Conservation (phyloP, 805 yeast species). For the Barnettozyma populi region DNA sequence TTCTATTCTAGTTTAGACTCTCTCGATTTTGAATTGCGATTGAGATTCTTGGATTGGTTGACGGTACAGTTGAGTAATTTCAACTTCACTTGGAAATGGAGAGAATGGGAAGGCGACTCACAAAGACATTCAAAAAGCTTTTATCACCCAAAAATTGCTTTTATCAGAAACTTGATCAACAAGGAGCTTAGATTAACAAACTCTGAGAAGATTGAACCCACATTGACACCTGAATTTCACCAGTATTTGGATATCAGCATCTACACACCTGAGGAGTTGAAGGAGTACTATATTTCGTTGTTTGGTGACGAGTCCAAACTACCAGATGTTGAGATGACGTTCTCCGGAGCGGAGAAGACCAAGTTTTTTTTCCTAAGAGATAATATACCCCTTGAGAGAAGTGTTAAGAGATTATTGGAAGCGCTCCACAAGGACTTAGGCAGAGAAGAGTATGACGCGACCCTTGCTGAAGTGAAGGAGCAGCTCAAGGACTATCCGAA, state of each 20-base stretch:
- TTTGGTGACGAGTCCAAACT: conserved; percentile 26
- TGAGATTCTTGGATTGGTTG: conserved; percentile 83
- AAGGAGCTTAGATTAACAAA: conserved; percentile 85
- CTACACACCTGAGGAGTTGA: conserved; percentile 29
- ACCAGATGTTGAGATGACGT: conserved; percentile 12
- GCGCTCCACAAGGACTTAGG: conserved; percentile 30
- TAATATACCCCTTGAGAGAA: conserved; percentile 31
- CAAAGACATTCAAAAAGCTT: conserved; percentile 35
- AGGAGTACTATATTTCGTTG: conserved; percentile 32
- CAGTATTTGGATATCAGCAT: conserved; percentile 41
- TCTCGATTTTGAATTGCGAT: conserved; percentile 71
- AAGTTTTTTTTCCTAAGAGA: conserved; percentile 35
- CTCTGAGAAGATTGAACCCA: conserved; percentile 60
- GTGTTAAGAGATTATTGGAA: conserved; percentile 34
- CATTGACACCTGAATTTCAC: conserved; percentile 58
- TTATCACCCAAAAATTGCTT: conserved; percentile 68
- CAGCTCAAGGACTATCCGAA: conserved; percentile 28
- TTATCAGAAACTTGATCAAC: conserved; percentile 71
- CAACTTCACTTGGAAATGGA: conserved; percentile 97
- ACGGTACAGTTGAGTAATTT: conserved; percentile 89
- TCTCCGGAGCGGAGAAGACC: conserved; percentile 23
- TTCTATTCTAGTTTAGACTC: conserved; percentile 62
- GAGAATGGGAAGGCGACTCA: conserved; percentile 76
- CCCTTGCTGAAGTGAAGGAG: conserved; percentile 28
- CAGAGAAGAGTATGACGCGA: conserved; percentile 26